Percentiles rank a stretch among this genome's conserved stretches.
These are phyloP conservation scores for Pichia cephalocereana DNA, from an alignment of 805 yeast genomes.

Conservation along the genomic window DNA sequence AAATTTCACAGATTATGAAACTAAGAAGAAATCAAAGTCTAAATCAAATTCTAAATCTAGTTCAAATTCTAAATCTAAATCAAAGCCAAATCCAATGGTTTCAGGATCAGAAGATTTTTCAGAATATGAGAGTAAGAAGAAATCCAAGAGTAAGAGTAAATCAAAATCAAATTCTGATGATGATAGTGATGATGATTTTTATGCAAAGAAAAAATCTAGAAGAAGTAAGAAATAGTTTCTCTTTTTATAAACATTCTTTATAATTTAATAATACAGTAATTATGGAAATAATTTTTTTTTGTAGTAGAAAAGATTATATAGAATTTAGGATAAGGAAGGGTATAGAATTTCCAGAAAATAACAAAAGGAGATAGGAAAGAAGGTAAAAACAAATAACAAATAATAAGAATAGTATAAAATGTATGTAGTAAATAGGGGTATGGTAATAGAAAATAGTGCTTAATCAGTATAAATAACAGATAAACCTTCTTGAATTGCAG, in stretches of 20 bases:
- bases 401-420: neutral
- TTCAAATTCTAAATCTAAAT: neutral
- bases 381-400: neutral
- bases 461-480: constrained; percentile 23
- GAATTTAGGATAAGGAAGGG: no score
- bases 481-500: constrained; percentile 60
- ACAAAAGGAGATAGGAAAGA: neutral
- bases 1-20: neutral
- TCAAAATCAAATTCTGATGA: neutral
- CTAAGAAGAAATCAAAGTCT: neutral
- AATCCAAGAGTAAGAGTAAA: neutral
- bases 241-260: no score
- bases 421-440: neutral
- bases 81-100: neutral
- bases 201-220: neutral
- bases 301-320: no score
- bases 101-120: no score
- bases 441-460: neutral
- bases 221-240: no score
- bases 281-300: no score
- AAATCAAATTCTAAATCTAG: constrained; percentile 1
- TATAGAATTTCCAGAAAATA: neutral
- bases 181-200: neutral
- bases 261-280: neutral
- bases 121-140: no score